phyloP scores from a whole-genome alignment of 2,329 filamentous ascomycete genomes.

The Trichoderma cornu-damae region DNA sequence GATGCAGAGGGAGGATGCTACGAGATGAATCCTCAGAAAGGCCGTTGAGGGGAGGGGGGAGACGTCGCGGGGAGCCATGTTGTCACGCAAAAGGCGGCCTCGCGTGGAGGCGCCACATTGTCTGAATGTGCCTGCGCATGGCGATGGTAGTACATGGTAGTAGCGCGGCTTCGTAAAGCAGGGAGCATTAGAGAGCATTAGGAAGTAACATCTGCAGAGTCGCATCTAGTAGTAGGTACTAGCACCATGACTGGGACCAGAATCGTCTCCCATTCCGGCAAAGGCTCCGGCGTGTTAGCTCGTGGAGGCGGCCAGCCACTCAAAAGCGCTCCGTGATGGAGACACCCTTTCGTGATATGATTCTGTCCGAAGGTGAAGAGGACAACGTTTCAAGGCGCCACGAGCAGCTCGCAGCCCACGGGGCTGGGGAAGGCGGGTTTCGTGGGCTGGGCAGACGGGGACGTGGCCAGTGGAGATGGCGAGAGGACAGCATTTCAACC shows the following conservation, averaged over 20 bases:
- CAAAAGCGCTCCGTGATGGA: not conserved
- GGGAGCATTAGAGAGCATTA: not conserved
- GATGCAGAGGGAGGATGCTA: not conserved
- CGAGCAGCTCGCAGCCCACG: slow-evolving; percentile 3
- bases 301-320: not conserved
- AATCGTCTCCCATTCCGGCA: not conserved
- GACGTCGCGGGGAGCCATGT: not conserved
- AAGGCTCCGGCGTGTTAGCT: not conserved
- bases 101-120: not conserved
- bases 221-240: not conserved
- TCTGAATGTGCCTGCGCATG: not conserved
- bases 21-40: not conserved
- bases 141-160: not conserved
- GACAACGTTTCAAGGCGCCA: slow-evolving; percentile 17
- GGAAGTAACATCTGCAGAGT: not conserved
- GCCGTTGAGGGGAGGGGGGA: too few relatives aligned
- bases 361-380: not conserved
- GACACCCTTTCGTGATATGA: not conserved
- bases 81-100: not conserved
- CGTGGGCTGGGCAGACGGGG: not conserved
- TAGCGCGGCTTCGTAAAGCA: not conserved
- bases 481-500: not conserved
- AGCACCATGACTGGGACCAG: not conserved
- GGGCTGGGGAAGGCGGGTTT: not conserved
- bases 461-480: not conserved